Evolutionary conservation across 495 filamentous ascomycete species (phyloP).

Genomic region (Patellaria atrata): DNA sequence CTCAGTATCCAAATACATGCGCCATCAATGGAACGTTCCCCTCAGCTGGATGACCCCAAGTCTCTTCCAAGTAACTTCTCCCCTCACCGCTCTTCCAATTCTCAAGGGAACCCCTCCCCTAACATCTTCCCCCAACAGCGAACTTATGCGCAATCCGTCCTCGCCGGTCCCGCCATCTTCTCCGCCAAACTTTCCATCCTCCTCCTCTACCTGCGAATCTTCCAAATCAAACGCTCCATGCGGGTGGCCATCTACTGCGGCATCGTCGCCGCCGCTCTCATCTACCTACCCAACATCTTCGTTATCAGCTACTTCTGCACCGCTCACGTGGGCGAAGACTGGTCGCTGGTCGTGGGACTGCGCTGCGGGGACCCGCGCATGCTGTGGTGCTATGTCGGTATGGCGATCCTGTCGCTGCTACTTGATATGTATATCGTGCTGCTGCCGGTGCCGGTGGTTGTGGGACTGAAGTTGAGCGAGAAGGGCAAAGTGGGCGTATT

Average conservation of each 20-base stretch:
- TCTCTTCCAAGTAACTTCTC: too few species aligned
- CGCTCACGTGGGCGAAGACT: constrained; percentile 2
- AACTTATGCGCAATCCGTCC: constrained; percentile 5
- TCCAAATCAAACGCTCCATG: constrained; percentile 8
- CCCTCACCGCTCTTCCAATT: too few species aligned
- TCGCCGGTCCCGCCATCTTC: constrained; percentile 12
- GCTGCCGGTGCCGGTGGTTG: constrained; percentile 3
- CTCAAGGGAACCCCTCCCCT: too few species aligned
- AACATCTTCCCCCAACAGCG: too few species aligned
- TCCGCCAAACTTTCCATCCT: constrained; percentile 17
- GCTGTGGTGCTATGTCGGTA: background rate
- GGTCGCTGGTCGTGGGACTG: constrained; percentile 2
- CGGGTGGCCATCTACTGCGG: constrained; percentile 9
- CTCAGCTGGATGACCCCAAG: constrained; percentile 4
- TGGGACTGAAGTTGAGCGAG: constrained; percentile 3
- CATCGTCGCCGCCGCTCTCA: constrained; percentile 7
- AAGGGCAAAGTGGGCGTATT: background rate
- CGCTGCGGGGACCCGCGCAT: background rate
- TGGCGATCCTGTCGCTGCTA: constrained; percentile 1
- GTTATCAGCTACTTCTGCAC: constrained; percentile 5
- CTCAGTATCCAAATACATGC: constrained; percentile 4
- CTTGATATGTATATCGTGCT: constrained; percentile 8
- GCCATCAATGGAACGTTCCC: constrained; percentile 7
- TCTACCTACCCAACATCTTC: constrained; percentile 7
- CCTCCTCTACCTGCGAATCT: constrained; percentile 15